Percentiles rank a stretch among this genome's conserved stretches.
These are phyloP conservation scores for Colletotrichum sp. DNA, from an alignment of 2,329 filamentous ascomycete genomes.

Conservation along the genomic window DNA sequence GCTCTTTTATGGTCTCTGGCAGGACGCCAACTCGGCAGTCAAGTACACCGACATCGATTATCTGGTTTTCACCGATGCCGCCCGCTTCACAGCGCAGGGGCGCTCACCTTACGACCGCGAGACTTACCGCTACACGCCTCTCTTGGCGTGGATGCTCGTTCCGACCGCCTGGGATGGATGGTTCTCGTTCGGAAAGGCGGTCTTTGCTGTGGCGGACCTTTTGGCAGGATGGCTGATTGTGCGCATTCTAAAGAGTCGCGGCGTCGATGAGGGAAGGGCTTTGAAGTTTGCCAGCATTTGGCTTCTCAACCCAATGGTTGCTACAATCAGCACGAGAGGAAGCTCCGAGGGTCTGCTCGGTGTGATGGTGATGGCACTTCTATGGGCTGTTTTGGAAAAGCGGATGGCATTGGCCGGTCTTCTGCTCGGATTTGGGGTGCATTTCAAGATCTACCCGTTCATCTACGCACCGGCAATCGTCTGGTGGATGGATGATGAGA, in stretches of 20 bases:
- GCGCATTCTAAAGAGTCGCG: slow-evolving; percentile 40
- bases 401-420: slow-evolving; percentile 71
- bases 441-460: slow-evolving; percentile 99
- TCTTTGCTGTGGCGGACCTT: slow-evolving; percentile 86
- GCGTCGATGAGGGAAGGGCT: slow-evolving; percentile 59
- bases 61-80: slow-evolving; percentile 95
- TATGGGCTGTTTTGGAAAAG: slow-evolving; percentile 79
- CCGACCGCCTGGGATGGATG: slow-evolving; percentile 72
- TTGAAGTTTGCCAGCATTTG: slow-evolving; percentile 84
- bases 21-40: slow-evolving; percentile 88
- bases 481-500: slow-evolving; percentile 76
- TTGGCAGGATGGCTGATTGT: slow-evolving; percentile 81
- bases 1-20: slow-evolving; percentile 87
- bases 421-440: slow-evolving; percentile 82
- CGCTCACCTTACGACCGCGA: slow-evolving; percentile 84
- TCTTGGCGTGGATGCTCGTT: slow-evolving; percentile 88
- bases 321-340: slow-evolving; percentile 92
- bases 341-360: slow-evolving; percentile 92
- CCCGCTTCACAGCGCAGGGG: slow-evolving; percentile 73
- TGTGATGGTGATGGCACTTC: slow-evolving; percentile 79
- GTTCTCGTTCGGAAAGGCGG: slow-evolving; percentile 85
- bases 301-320: slow-evolving; percentile 98
- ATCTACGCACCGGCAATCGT: slow-evolving; percentile 86
- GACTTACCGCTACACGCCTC: slow-evolving; percentile 95
- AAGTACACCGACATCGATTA: slow-evolving; percentile 99